Evolutionary conservation across 768 basidiomycete species (phyloP), one percentile per base, ranked within the genome.

Genomic region (Tylopilus sp.): DNA sequence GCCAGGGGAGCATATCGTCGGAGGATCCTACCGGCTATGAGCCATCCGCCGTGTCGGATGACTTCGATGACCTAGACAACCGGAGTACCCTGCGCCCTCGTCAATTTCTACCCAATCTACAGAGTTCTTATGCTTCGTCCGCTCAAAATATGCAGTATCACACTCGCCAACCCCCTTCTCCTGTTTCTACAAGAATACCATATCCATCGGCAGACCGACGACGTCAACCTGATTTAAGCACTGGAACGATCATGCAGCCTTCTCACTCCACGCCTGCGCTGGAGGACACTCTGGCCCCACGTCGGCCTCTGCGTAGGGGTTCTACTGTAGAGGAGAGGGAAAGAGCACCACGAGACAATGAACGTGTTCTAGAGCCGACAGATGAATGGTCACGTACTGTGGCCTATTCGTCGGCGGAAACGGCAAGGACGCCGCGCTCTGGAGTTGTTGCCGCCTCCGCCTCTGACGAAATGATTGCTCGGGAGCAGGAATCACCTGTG

Each of bases 1-100:
- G 84, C 50, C 83, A 83, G 56, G 85, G 79, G 55, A 91, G 88
- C 60, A 68, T 85, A 44, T 91, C 89, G 16, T 89, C 89, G 16
- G 71, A 82, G 37, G 77, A 76, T 33, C 74, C 75, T 24, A 83
- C 80, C 30, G 86, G 85, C n/a, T 87, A 89, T 63, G 87, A 91
- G 52, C 85, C 84, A 24, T 76, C 78, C 14, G 56, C 61, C 16
- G 71, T 74, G 46, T 77, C 74, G 42, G 75, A 77, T 60, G 87
- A 88, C 65, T 68, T 81, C 45, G 85, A 89, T 44, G 77, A 80
- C 65, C 73, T 73, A 43, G 84, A 84, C 29, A 65, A 63, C 72
- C 78, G 54, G 77, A 83, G 49, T 33, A 72, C 76, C 31, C 61
- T 77, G 31, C 76, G 80, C 38, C 70, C 77, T 30, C 70, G 73